Conservation (phyloP, 129 eudicot genomes). For the Artemisia argyi region DNA sequence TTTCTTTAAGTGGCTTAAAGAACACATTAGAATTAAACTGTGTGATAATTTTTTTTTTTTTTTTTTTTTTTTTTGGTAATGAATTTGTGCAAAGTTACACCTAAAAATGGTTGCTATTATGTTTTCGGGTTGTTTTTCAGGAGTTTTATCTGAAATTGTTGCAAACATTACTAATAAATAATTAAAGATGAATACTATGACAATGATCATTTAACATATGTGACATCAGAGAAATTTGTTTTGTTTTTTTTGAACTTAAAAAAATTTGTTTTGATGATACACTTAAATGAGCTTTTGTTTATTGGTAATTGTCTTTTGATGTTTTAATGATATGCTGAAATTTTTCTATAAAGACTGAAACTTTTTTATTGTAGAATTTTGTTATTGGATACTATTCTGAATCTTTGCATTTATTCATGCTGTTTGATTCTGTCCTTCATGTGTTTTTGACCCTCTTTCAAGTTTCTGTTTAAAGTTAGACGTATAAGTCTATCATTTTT, state of each 20-base stretch:
- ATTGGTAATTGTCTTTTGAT: constrained; percentile 8
- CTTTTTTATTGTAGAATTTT: constrained; percentile 12
- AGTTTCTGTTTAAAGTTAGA: not conserved
- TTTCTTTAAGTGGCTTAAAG: too few species aligned
- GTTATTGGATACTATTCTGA: constrained; percentile 3
- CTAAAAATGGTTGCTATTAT: constrained; percentile 17
- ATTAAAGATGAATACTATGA: constrained; percentile 2
- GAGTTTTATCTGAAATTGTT: not conserved
- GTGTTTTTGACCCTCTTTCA: constrained; percentile 8
- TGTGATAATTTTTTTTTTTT: too few species aligned
- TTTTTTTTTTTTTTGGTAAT: too few species aligned
- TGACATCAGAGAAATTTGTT: constrained; percentile 10
- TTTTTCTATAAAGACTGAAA: not conserved
- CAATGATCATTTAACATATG: not conserved
- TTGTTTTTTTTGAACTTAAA: not conserved
- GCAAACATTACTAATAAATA: too few species aligned
- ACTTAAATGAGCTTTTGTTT: not conserved
- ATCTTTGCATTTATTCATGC: constrained; percentile 6
- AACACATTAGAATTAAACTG: too few species aligned
- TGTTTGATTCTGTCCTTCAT: not conserved
- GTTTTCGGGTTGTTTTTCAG: not conserved
- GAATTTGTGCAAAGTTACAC: constrained; percentile 11
- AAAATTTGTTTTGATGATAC: too few species aligned
- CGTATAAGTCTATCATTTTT: too few species aligned
- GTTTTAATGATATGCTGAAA: not conserved